These are phyloP conservation scores for Hygrophorus russula DNA, from an alignment of 768 basidiomycete genomes.

Conservation along the genomic window DNA sequence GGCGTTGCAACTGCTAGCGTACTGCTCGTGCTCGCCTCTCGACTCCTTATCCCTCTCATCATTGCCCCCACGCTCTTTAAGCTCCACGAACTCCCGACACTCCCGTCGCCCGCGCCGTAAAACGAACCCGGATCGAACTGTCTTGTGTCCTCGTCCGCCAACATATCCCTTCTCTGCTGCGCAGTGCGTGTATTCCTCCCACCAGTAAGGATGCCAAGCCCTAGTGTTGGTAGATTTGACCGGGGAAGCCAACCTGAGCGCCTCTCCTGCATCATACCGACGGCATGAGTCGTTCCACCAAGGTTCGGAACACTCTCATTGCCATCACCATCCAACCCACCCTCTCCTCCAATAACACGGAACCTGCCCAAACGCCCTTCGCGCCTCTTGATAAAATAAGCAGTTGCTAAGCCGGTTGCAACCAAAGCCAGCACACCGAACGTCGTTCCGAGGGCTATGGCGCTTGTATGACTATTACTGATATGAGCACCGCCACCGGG, in stretches of 20 bases:
- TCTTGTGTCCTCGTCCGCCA: constrained; percentile 63
- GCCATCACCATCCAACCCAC: constrained; percentile 1
- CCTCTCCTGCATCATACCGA: not conserved
- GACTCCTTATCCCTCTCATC: constrained; percentile 20
- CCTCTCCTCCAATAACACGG: constrained; percentile 8
- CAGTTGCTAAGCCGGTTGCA: constrained; percentile 24
- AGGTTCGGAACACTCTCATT: constrained; percentile 4
- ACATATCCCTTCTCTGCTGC: constrained; percentile 51
- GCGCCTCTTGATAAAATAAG: constrained; percentile 35
- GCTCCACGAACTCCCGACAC: constrained; percentile 43
- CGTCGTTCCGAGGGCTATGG: constrained; percentile 50
- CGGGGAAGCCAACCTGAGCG: not conserved
- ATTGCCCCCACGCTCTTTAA: constrained; percentile 30
- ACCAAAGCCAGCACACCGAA: constrained; percentile 51
- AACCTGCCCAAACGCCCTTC: not conserved
- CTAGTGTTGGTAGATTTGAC: not conserved
- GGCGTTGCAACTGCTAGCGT: constrained; percentile 14
- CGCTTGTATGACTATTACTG: constrained; percentile 19
- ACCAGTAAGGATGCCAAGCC: not conserved
- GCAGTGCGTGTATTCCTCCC: constrained; percentile 15
- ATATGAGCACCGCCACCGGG: constrained; percentile 8
- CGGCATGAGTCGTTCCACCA: not conserved
- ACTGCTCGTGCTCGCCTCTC: constrained; percentile 26
- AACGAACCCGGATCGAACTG: constrained; percentile 35
- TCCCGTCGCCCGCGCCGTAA: constrained; percentile 24